phyloP scores from a whole-genome alignment of 768 basidiomycete species.

The Tylopilus felleus region DNA sequence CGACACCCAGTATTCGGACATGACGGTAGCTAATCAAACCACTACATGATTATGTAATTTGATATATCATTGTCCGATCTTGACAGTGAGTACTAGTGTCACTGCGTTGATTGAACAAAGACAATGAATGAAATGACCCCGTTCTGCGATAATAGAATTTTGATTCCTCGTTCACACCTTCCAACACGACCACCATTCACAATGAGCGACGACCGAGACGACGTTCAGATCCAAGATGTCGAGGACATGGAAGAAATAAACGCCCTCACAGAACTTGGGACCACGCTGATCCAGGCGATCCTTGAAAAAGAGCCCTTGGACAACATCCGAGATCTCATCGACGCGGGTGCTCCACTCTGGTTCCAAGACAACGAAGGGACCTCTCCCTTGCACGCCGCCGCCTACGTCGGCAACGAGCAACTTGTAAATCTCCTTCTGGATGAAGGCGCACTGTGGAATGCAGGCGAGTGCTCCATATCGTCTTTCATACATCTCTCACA shows the following conservation, averaged over 20 bases:
- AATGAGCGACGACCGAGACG: slow-evolving; percentile 17
- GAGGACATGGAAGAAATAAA: slow-evolving; percentile 39
- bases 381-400: slow-evolving; percentile 85
- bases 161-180: neutral
- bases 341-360: slow-evolving; percentile 80
- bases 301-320: slow-evolving; percentile 44
- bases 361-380: slow-evolving; percentile 84
- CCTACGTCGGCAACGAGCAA: slow-evolving; percentile 62
- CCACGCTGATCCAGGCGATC: slow-evolving; percentile 56
- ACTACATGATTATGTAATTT: slow-evolving; percentile 12
- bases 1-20: slow-evolving; percentile 93
- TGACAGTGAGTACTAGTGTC: neutral
- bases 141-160: neutral
- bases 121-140: neutral
- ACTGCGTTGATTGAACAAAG: neutral
- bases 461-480: slow-evolving; percentile 47
- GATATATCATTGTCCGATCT: neutral
- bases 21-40: slow-evolving; percentile 30
- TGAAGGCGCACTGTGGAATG: slow-evolving; percentile 91
- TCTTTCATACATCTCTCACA: neutral
- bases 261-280: slow-evolving; percentile 52
- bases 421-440: slow-evolving; percentile 66
- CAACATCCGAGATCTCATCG: slow-evolving; percentile 48
- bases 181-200: neutral
- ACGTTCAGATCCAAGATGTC: slow-evolving; percentile 21